These are phyloP conservation scores for Fragilaria crotonensis DNA, from an alignment of 108 stramenopile species.

Conservation along the genomic window DNA sequence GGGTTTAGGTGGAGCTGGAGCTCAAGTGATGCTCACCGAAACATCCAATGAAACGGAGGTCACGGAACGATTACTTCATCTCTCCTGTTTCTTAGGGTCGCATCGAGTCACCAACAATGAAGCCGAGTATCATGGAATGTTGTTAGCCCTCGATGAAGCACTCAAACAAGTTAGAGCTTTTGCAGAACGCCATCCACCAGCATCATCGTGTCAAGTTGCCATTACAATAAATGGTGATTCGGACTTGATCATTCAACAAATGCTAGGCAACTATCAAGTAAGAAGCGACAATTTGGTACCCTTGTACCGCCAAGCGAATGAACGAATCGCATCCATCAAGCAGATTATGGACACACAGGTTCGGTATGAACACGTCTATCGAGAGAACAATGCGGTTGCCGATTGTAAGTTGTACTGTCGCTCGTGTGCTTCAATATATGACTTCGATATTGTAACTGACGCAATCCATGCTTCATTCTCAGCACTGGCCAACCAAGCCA, in stretches of 20 bases:
- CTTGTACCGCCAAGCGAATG: slow-evolving; percentile 19
- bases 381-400: slow-evolving; percentile 54
- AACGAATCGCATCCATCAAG: not conserved
- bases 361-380: slow-evolving; percentile 56
- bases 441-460: no score
- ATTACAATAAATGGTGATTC: slow-evolving; percentile 61
- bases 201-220: slow-evolving; percentile 1
- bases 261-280: slow-evolving; percentile 52
- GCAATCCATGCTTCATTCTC: no score
- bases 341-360: slow-evolving; percentile 2
- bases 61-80: not conserved
- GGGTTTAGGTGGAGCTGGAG: slow-evolving; percentile 73
- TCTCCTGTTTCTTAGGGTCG: slow-evolving; percentile 49
- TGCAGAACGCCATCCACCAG: not conserved
- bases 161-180: slow-evolving; percentile 2
- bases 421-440: no score
- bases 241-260: slow-evolving; percentile 67
- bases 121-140: slow-evolving; percentile 70
- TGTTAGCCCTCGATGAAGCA: slow-evolving; percentile 36
- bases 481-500: no score
- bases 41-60: not conserved
- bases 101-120: slow-evolving; percentile 58
- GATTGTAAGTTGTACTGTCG: slow-evolving; percentile 59
- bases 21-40: slow-evolving; percentile 23
- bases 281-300: slow-evolving; percentile 38